Evolutionary conservation across 2,329 filamentous ascomycete species (phyloP), one percentile per base, ranked within the genome.

Genomic region (Penicillium sp.): DNA sequence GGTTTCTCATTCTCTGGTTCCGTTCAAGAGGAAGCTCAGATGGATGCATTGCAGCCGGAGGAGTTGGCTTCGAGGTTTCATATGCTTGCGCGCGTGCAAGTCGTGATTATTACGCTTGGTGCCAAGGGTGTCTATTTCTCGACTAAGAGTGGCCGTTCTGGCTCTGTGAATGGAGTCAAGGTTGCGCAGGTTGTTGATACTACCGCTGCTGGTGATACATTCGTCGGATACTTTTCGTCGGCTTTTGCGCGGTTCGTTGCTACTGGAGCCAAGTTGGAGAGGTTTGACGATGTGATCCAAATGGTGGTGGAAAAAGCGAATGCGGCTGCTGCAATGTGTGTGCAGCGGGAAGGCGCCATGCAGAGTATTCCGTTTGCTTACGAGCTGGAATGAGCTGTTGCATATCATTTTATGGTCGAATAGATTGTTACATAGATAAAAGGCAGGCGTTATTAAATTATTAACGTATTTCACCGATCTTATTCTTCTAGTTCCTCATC

Each of bases 61-160:
- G 55, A 61, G 26, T 50, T 65, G 31, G 64, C 64, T 2, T 54
- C 50, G 5, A 49, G 21, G 8, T 66, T 66, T 42, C 64, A 66
- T 45, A 58, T 64, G 35, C 35, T 45, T 1, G 62, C 61, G 14
- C 31, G 53, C 0, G 61, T 66, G n/a, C 59, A 59, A 11, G 54
- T 66, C 53, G 59, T 66, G 27, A n/a, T 66, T 25, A 62, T 66
- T 49, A 66, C 64, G 0, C 58, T 66, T 27, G 64, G 64, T 3
- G 61, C 64, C 1, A 64, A 65, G 57, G 64, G 64, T 2, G 64
- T 66, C 29, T 66, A 64, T 49, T 66, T 53, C 53, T 66, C 64
- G 1, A 65, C 62, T 1, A 47, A 53, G n/a, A 60, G 25, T n/a
- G 64, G 64, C 14, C 46, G 54, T 4, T 13, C 14, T 4, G 64